Conservation (phyloP, 129 eudicot species). For the Pseudognaphalium luteoalbum region DNA sequence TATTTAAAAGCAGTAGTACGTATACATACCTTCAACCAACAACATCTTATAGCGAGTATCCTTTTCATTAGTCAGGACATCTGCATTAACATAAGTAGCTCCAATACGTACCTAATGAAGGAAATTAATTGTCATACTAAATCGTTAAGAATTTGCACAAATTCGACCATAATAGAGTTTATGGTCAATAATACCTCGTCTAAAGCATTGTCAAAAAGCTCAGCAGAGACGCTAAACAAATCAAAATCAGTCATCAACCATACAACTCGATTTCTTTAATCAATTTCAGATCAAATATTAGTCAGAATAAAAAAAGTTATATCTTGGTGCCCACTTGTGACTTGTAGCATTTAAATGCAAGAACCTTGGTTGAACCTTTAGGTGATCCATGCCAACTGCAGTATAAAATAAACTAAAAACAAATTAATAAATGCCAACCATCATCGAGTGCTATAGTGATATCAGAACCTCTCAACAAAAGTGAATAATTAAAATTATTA, state of each 20-base stretch:
- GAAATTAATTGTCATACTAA: neutral
- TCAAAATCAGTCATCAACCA: slow-evolving; percentile 21
- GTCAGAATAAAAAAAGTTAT: slow-evolving; percentile 20
- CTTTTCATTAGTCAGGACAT: slow-evolving; percentile 46
- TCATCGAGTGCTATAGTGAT: too few species aligned
- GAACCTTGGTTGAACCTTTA: slow-evolving; percentile 71
- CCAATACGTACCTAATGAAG: slow-evolving; percentile 53
- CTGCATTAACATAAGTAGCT: slow-evolving; percentile 68
- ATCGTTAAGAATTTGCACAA: neutral
- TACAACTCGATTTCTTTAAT: neutral
- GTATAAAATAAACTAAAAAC: too few species aligned
- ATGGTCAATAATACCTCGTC: slow-evolving; percentile 47
- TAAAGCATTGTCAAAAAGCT: slow-evolving; percentile 75
- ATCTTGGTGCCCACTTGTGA: slow-evolving; percentile 82
- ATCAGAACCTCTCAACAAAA: too few species aligned
- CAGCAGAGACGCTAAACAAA: slow-evolving; percentile 65
- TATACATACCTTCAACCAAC: too few species aligned
- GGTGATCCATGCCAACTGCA: slow-evolving; percentile 70
- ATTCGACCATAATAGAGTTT: neutral
- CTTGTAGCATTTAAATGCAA: slow-evolving; percentile 85
- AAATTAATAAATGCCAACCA: too few species aligned
- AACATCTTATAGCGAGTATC: too few species aligned
- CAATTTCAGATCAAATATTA: neutral
- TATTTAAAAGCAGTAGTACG: too few species aligned
- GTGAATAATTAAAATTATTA: too few species aligned